Evolutionary conservation across 176 grass and related monocot species (phyloP).

Genomic region (Juncus inflexus): DNA sequence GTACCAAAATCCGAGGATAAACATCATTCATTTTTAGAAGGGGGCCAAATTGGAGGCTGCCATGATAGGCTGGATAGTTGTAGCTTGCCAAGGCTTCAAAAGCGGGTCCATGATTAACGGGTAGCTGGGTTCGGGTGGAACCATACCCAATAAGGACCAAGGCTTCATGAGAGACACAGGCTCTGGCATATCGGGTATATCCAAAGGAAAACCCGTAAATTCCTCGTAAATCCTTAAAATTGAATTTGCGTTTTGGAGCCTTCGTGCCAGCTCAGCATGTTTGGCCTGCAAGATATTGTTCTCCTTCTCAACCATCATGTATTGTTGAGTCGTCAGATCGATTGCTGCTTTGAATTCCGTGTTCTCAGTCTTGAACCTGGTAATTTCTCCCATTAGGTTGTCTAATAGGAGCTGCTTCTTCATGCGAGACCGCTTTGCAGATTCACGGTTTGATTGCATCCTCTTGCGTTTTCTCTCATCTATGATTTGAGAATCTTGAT

Average conservation of each 20-base stretch:
- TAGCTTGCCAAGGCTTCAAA: conserved; percentile 15
- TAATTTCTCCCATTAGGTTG: conserved; percentile 26
- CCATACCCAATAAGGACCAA: background rate
- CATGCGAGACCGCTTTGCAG: conserved; percentile 57
- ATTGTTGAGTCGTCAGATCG: conserved; percentile 23
- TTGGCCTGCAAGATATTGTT: conserved; percentile 47
- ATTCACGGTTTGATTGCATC: conserved; percentile 81
- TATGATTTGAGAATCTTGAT: conserved; percentile 16
- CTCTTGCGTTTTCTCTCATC: conserved; percentile 71
- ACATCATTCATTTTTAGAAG: conserved; percentile 16
- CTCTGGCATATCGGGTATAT: conserved; percentile 45
- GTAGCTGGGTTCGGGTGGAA: background rate
- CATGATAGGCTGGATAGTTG: conserved; percentile 7
- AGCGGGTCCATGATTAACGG: background rate
- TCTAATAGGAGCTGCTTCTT: conserved; percentile 58
- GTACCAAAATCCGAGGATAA: background rate
- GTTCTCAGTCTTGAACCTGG: conserved; percentile 41
- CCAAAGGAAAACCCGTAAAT: conserved; percentile 40
- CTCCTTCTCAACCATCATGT: conserved; percentile 48
- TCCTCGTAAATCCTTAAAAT: conserved; percentile 29
- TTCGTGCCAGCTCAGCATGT: conserved; percentile 37
- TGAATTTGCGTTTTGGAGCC: conserved; percentile 41
- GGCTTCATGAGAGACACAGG: conserved; percentile 2
- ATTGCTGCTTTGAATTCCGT: conserved; percentile 28
- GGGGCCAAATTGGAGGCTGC: conserved; percentile 22